Percentiles rank a stretch among this genome's conserved stretches.
phyloP scores from a whole-genome alignment of 2,329 filamentous ascomycete species.

The Colletotrichum nymphaeae region DNA sequence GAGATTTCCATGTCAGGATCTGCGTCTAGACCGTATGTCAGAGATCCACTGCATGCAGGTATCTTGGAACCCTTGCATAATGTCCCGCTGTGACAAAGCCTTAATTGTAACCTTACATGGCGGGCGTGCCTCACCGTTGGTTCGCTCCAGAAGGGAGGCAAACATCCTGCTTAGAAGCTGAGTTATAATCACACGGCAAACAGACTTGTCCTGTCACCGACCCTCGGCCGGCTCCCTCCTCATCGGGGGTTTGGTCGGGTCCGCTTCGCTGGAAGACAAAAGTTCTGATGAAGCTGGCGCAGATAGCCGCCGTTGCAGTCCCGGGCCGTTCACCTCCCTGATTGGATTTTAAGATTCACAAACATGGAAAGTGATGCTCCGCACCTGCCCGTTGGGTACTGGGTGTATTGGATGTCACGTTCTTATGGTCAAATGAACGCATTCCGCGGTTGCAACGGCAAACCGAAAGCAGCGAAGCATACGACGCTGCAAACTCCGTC shows the following conservation, averaged over 20 bases:
- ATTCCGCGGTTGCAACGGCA: conserved; percentile 6
- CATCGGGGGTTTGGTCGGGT: not conserved
- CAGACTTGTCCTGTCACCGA: not conserved
- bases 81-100: not conserved
- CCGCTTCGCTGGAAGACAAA: not conserved
- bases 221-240: not conserved
- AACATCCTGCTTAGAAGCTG: not conserved
- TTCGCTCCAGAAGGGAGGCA: not conserved
- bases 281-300: not conserved
- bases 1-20: not conserved
- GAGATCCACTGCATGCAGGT: not conserved
- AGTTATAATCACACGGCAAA: not conserved
- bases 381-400: conserved; percentile 27
- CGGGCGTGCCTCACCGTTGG: not conserved
- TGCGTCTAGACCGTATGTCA: not conserved
- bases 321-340: not conserved
- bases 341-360: not conserved
- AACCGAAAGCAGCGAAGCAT: not conserved
- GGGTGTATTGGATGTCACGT: not conserved
- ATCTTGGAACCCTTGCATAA: not conserved
- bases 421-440: not conserved
- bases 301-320: not conserved
- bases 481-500: not conserved
- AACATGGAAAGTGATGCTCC: conserved; percentile 8
- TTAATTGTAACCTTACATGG: not conserved